These are phyloP conservation scores for Termitomyces sp. DNA, from an alignment of 768 basidiomycete species.

Conservation along the genomic window DNA sequence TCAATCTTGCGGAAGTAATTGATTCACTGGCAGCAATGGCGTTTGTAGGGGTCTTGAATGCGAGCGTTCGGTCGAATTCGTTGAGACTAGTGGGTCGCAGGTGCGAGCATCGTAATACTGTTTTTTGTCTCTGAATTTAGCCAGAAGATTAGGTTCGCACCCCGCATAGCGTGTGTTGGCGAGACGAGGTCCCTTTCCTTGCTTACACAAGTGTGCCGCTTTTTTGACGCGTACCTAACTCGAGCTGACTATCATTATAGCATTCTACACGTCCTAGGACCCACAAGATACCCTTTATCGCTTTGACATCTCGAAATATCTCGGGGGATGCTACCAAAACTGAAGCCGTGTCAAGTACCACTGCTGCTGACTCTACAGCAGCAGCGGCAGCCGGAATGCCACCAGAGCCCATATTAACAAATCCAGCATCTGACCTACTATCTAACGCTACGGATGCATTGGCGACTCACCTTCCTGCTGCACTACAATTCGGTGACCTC, in stretches of 20 bases:
- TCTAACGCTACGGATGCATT: constrained; percentile 20
- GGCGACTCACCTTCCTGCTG: constrained; percentile 27
- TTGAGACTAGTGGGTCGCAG: constrained; percentile 11
- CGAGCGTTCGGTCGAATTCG: constrained; percentile 9
- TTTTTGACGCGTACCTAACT: constrained; percentile 1
- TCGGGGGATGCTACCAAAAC: constrained; percentile 15
- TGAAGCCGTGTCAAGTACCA: constrained; percentile 4
- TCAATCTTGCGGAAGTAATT: not conserved
- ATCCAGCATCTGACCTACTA: constrained; percentile 4
- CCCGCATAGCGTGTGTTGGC: constrained; percentile 8
- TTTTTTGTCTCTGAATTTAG: not conserved
- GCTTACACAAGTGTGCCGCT: constrained; percentile 15
- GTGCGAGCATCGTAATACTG: not conserved
- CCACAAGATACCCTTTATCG: constrained; percentile 3
- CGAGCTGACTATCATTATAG: constrained; percentile 8
- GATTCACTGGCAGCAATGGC: constrained; percentile 10
- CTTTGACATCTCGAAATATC: constrained; percentile 11
- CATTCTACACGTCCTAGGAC: constrained; percentile 8
- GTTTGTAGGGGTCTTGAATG: constrained; percentile 13
- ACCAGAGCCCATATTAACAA: not conserved
- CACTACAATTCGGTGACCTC: constrained; percentile 69
- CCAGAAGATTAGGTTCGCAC: constrained; percentile 5
- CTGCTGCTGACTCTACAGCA: constrained; percentile 1
- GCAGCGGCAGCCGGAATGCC: not conserved
- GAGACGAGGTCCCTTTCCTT: constrained; percentile 17